Conservation (phyloP, 2,329 filamentous ascomycete genomes). For the Pseudogymnoascus sp. region DNA sequence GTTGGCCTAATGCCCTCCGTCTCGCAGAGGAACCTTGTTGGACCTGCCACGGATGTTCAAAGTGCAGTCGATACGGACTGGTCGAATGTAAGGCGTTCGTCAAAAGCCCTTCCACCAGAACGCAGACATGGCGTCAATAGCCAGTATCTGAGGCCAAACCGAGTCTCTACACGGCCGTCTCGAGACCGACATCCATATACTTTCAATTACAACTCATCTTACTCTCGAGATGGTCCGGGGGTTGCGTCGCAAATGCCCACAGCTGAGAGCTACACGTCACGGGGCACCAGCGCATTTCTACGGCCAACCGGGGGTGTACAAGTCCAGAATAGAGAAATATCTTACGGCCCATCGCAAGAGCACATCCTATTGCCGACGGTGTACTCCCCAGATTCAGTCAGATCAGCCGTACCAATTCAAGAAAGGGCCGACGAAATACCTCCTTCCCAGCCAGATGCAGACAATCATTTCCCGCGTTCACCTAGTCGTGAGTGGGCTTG, state of each 20-base stretch:
- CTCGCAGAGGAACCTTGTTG: not conserved
- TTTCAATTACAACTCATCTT: not conserved
- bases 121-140: not conserved
- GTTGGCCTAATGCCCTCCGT: not conserved
- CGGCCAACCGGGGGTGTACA: not conserved
- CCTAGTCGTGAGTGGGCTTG: conserved; percentile 1
- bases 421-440: not conserved
- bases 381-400: not conserved
- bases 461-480: not conserved
- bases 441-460: not conserved
- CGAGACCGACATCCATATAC: not conserved
- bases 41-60: not conserved
- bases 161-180: not conserved
- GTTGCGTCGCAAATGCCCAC: not conserved
- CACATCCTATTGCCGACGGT: not conserved
- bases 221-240: not conserved
- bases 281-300: not conserved
- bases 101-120: not conserved
- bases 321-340: not conserved
- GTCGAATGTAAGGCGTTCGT: not conserved
- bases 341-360: not conserved
- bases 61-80: not conserved
- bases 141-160: not conserved
- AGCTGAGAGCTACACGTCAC: not conserved
- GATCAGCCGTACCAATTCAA: not conserved